phyloP scores from a whole-genome alignment of 2,329 filamentous ascomycete genomes.

The Botryotinia calthae region DNA sequence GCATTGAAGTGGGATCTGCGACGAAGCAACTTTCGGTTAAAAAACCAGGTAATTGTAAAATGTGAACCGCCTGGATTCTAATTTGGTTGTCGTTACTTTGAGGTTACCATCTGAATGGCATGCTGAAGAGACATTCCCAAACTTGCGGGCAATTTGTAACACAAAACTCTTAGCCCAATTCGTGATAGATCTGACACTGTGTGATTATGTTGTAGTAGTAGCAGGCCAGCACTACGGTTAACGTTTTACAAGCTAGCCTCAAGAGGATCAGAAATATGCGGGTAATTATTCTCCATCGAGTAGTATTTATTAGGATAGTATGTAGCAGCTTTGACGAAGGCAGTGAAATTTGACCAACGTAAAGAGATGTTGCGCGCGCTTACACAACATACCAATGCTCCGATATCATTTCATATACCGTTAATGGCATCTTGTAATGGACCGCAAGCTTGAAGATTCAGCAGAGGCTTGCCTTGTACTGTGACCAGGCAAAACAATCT shows the following conservation, averaged over 20 bases:
- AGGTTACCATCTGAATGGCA: constrained; percentile 2
- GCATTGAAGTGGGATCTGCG: constrained; percentile 1
- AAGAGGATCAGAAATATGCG: not conserved
- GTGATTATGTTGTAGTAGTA: not conserved
- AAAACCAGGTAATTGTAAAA: not conserved
- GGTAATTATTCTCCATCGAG: constrained; percentile 3
- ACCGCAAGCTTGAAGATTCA: not conserved
- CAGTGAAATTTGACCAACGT: not conserved
- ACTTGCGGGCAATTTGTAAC: constrained; percentile 20
- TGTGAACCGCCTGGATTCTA: constrained; percentile 9
- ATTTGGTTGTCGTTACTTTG: not conserved
- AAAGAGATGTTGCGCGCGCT: constrained; percentile 19
- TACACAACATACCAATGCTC: constrained; percentile 7
- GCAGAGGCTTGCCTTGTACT: not conserved
- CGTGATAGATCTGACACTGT: constrained; percentile 14
- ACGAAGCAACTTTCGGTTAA: not conserved
- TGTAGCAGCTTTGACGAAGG: not conserved
- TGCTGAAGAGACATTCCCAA: constrained; percentile 19
- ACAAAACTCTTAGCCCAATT: not conserved
- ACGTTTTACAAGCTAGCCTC: not conserved
- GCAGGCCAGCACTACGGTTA: constrained; percentile 5
- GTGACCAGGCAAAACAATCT: not conserved
- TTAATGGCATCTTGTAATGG: not conserved
- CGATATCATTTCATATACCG: not conserved
- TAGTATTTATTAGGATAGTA: not conserved